Conservation (phyloP, 148 eudicot species). For the Camellia granthamiana region DNA sequence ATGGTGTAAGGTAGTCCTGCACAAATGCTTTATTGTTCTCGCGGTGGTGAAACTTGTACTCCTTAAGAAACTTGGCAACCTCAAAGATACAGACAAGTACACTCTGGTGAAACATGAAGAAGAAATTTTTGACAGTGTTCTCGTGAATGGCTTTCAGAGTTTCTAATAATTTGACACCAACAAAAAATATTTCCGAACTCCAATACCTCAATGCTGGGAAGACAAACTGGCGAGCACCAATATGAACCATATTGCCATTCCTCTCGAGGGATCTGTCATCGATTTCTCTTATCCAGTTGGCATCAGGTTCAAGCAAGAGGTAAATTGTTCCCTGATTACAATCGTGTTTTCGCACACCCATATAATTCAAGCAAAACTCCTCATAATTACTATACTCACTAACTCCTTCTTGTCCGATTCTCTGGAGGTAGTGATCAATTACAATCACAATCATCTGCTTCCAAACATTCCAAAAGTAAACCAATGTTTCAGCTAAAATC, state of each 20-base stretch:
- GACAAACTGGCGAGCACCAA: conserved; percentile 30
- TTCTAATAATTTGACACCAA: conserved; percentile 40
- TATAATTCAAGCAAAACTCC: conserved; percentile 45
- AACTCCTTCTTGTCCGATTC: conserved; percentile 7
- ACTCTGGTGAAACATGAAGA: conserved; percentile 26
- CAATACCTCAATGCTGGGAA: conserved; percentile 33
- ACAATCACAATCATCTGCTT: conserved; percentile 26
- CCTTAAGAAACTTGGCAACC: conserved; percentile 34
- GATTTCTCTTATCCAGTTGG: conserved; percentile 44
- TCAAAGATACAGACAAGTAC: conserved; percentile 27
- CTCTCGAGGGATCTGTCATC: conserved; percentile 19
- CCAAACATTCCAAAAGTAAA: conserved; percentile 49
- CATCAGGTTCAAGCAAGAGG: conserved; percentile 37
- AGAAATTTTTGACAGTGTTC: not conserved
- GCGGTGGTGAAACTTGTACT: conserved; percentile 18
- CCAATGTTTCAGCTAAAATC: conserved; percentile 35
- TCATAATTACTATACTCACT: conserved; percentile 10
- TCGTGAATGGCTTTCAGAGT: conserved; percentile 33
- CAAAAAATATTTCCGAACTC: conserved; percentile 34
- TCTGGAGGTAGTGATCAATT: conserved; percentile 27
- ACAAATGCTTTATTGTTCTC: conserved; percentile 2
- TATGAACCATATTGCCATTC: conserved; percentile 27
- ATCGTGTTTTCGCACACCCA: conserved; percentile 39
- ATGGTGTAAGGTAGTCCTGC: conserved; percentile 6
- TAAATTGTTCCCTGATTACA: conserved; percentile 14